These are phyloP conservation scores for Schizopora paradoxa DNA, from an alignment of 1,284 basidiomycete species.

Conservation along the genomic window DNA sequence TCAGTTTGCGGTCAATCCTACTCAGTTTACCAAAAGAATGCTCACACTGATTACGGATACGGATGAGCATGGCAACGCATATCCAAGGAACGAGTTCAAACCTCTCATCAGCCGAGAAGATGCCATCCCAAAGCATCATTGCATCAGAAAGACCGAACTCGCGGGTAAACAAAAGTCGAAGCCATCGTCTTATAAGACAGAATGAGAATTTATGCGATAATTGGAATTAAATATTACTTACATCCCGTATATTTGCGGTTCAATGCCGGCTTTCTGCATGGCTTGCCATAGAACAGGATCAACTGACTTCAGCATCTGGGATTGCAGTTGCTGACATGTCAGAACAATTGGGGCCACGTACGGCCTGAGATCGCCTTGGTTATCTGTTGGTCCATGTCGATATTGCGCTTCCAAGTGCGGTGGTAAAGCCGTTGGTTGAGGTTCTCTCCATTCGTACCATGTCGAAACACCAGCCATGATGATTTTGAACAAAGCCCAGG, in stretches of 20 bases:
- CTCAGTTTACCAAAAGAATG: constrained; percentile 7
- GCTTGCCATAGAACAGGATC: constrained; percentile 78
- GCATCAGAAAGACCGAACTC: constrained; percentile 76
- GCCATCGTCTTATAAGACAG: constrained; percentile 65
- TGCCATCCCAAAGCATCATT: constrained; percentile 83
- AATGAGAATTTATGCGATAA: neutral
- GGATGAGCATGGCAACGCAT: constrained; percentile 87
- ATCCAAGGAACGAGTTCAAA: constrained; percentile 76
- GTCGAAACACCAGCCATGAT: constrained; percentile 72
- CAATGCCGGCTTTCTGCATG: constrained; percentile 75
- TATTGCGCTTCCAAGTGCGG: constrained; percentile 10
- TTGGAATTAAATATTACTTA: constrained; percentile 36
- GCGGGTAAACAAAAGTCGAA: constrained; percentile 84
- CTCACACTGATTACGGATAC: constrained; percentile 82
- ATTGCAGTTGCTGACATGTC: constrained; percentile 75
- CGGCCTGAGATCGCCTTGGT: constrained; percentile 46
- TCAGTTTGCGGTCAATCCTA: constrained; percentile 18
- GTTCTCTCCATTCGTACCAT: constrained; percentile 90
- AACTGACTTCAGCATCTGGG: constrained; percentile 62
- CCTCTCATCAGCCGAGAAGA: constrained; percentile 79
- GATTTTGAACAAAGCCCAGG: constrained; percentile 73
- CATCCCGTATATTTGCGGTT: constrained; percentile 95
- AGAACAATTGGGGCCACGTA: constrained; percentile 79
- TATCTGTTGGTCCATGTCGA: constrained; percentile 27
- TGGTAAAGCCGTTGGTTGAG: constrained; percentile 25